Conservation (phyloP, 2,329 filamentous ascomycete genomes). For the Zalaria obscura region DNA sequence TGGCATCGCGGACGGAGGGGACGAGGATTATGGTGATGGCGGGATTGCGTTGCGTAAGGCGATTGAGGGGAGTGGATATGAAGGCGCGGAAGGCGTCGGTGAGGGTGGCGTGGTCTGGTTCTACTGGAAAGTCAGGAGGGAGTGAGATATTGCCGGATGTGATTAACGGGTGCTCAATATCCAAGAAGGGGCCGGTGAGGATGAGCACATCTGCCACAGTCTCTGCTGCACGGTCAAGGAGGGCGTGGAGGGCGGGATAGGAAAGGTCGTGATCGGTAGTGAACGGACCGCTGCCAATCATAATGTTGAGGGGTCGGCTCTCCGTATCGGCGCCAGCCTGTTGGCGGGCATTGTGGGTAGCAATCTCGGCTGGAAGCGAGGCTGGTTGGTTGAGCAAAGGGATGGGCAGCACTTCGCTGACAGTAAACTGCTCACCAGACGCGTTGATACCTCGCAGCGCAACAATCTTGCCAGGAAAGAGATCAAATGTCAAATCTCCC, state of each 20-base stretch:
- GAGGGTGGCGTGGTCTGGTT: slow-evolving; percentile 64
- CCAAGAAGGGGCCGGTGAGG: slow-evolving; percentile 76
- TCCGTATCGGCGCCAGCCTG: slow-evolving; percentile 43
- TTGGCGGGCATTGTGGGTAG: slow-evolving; percentile 49
- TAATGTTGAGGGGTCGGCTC: slow-evolving; percentile 54
- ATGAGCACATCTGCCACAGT: slow-evolving; percentile 65
- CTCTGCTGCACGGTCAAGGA: slow-evolving; percentile 65
- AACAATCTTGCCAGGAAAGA: slow-evolving; percentile 92
- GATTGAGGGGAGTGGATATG: slow-evolving; percentile 59
- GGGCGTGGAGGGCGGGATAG: slow-evolving; percentile 70
- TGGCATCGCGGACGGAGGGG: slow-evolving; percentile 69
- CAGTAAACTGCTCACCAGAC: slow-evolving; percentile 69
- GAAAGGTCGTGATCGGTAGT: slow-evolving; percentile 85
- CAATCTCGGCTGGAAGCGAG: slow-evolving; percentile 50
- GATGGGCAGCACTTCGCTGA: slow-evolving; percentile 59
- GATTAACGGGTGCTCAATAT: slow-evolving; percentile 78
- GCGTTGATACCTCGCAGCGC: slow-evolving; percentile 78
- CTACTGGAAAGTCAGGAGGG: slow-evolving; percentile 22
- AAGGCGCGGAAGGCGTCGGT: slow-evolving; percentile 70
- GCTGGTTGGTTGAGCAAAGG: slow-evolving; percentile 65
- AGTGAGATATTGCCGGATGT: slow-evolving; percentile 38
- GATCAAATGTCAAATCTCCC: slow-evolving; percentile 56
- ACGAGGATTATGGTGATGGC: slow-evolving; percentile 68
- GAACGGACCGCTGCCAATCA: slow-evolving; percentile 78
- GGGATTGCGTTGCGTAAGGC: slow-evolving; percentile 56